Evolutionary conservation across 345 rosid species (phyloP).

Genomic region (Hibiscus syriacus): DNA sequence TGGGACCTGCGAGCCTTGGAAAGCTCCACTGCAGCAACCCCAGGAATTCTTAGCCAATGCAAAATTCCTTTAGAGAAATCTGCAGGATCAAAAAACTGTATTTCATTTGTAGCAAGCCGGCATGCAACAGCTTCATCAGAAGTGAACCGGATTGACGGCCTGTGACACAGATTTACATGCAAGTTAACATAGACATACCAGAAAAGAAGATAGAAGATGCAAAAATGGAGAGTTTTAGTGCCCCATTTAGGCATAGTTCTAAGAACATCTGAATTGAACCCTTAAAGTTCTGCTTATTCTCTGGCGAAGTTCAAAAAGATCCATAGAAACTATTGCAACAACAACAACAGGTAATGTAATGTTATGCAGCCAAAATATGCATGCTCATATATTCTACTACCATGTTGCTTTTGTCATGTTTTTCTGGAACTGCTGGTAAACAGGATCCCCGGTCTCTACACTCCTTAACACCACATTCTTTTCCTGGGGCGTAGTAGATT

Average conservation of each 20-base stretch:
- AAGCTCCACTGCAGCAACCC: conserved; percentile 74
- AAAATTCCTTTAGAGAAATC: conserved; percentile 77
- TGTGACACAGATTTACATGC: conserved; percentile 21
- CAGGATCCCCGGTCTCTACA: conserved; percentile 53
- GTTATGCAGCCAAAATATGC: neutral
- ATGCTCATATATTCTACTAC: conserved; percentile 26
- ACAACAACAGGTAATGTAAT: neutral
- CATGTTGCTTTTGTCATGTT: conserved; percentile 70
- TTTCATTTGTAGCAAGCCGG: conserved; percentile 80
- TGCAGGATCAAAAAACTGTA: conserved; percentile 74
- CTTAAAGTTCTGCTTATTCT: neutral
- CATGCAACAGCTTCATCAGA: conserved; percentile 78
- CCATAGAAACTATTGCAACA: neutral
- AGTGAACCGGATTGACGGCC: conserved; percentile 80
- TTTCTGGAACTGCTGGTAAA: conserved; percentile 67
- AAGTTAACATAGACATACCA: conserved; percentile 2
- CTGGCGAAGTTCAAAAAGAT: neutral
- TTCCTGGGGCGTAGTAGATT: conserved; percentile 65
- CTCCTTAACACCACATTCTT: conserved; percentile 73
- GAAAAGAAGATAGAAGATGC: neutral
- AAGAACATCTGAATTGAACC: neutral
- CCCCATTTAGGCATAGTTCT: neutral
- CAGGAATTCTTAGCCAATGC: conserved; percentile 61
- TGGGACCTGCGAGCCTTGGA: conserved; percentile 75
- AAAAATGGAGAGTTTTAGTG: neutral